Evolutionary conservation across 106 monocot species (phyloP).

Genomic region (Ottelia alismoides): DNA sequence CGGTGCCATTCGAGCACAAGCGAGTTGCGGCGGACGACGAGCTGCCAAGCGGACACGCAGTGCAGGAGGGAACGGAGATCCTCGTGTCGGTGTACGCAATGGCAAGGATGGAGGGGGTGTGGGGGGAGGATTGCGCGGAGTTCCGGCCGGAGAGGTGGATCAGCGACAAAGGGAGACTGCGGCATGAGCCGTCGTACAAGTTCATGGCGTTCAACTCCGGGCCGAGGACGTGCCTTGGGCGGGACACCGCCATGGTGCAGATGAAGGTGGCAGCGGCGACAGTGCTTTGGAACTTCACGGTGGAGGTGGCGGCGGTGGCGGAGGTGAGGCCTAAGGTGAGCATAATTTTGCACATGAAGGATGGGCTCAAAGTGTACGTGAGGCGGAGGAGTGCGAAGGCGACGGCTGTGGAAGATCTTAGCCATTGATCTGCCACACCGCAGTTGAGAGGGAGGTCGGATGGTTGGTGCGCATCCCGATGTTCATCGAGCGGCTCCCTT

Average conservation of each 20-base stretch:
- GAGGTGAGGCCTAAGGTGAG: slow-evolving; percentile 42
- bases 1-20: slow-evolving; percentile 53
- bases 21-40: slow-evolving; percentile 11
- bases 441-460: too few relatives aligned
- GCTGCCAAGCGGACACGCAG: slow-evolving; percentile 34
- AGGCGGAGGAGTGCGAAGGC: too few relatives aligned
- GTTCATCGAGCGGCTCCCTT: too few relatives aligned
- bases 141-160: slow-evolving; percentile 67
- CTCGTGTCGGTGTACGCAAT: slow-evolving; percentile 30
- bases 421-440: too few relatives aligned
- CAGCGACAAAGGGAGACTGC: slow-evolving; percentile 20
- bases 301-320: slow-evolving; percentile 24
- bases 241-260: slow-evolving; percentile 37
- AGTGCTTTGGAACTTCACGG: slow-evolving; percentile 28
- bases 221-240: slow-evolving; percentile 67
- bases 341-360: slow-evolving; percentile 64
- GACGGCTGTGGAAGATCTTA: too few relatives aligned
- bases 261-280: slow-evolving; percentile 36
- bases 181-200: slow-evolving; percentile 57
- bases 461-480: too few relatives aligned
- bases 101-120: slow-evolving; percentile 49
- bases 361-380: slow-evolving; percentile 36
- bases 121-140: slow-evolving; percentile 63
- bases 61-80: slow-evolving; percentile 18
- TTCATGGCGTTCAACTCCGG: slow-evolving; percentile 68